These are phyloP conservation scores for Castanea sativa DNA, from an alignment of 306 rosid species.

Conservation along the genomic window DNA sequence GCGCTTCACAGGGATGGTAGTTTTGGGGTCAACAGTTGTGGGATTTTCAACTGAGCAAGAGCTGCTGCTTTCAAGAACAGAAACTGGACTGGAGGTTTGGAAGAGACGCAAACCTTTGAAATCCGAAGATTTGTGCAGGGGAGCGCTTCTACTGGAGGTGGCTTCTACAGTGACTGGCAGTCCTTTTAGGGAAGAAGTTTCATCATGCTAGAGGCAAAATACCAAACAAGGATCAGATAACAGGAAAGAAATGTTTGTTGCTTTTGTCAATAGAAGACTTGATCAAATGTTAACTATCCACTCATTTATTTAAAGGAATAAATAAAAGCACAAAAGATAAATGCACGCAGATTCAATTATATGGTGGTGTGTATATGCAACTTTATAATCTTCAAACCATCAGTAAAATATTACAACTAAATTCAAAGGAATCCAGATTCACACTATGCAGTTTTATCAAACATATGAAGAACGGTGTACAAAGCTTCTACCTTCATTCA, in stretches of 20 bases:
- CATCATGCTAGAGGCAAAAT: conserved; percentile 23
- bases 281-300: neutral
- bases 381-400: neutral
- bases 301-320: neutral
- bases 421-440: neutral
- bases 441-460: neutral
- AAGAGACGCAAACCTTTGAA: conserved; percentile 41
- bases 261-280: neutral
- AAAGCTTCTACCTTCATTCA: neutral
- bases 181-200: conserved; percentile 4
- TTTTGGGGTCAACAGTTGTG: conserved; percentile 30
- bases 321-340: neutral
- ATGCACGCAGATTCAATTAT: neutral
- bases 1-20: conserved; percentile 44
- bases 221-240: neutral
- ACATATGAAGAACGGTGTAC: neutral
- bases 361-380: neutral
- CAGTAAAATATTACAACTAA: neutral
- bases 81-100: conserved; percentile 66
- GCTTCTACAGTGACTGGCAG: conserved; percentile 28
- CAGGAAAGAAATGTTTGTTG: neutral
- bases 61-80: conserved; percentile 67
- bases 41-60: conserved; percentile 56
- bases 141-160: conserved; percentile 26
- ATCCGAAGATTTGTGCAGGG: conserved; percentile 22